Evolutionary conservation across 768 basidiomycete genomes (phyloP), one percentile per base, ranked within the genome.

Genomic region (Lanmaoa pseudosensibilis): DNA sequence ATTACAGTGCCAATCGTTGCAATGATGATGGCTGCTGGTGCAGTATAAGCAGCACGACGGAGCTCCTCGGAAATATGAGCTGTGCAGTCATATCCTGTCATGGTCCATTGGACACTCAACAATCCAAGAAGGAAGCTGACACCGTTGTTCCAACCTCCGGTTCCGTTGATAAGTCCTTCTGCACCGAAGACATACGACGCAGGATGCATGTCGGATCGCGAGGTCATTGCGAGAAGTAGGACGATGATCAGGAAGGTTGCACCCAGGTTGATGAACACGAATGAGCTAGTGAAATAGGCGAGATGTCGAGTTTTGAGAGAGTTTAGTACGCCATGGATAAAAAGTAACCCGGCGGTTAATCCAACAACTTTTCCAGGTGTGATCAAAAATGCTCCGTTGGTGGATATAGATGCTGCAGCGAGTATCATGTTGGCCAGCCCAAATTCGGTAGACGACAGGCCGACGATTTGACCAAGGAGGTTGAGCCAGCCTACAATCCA

Each of bases 131-230:
- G 57, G 64, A 80, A 78, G 4, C 78, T 74, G 34, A 81, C 60
- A 0, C 78, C 78, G 25, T 69, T 68, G 48, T 65, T 74, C 43
- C 62, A 63, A 60, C 80, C 80, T 16, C 80, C 80, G 0, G 78
- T 73, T 16, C 69, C 71, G 56, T 81, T 79, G 57, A 68, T 61
- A 18, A 75, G 67, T 25, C 74, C 62, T 7, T 68, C 63, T 21
- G 77, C 68, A 8, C 82, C 82, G 49, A 87, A 87, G 46, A 85
- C 78, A 66, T 84, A 85, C 0, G 67, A 69, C 6, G 82, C 76
- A 12, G 78, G n/a, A 56, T 86, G 83, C 84, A 85, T 84, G 38
- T 84, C 76, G 7, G 71, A 70, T 9, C 78, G 71, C 0, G 72
- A 73, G 3, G 80, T 82, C n/a, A 68, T 69, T 27, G 74, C 75